Percentiles rank a stretch among this genome's conserved stretches.
Conservation (phyloP, 2,329 filamentous ascomycete species). For the Juglanconis sp. region DNA sequence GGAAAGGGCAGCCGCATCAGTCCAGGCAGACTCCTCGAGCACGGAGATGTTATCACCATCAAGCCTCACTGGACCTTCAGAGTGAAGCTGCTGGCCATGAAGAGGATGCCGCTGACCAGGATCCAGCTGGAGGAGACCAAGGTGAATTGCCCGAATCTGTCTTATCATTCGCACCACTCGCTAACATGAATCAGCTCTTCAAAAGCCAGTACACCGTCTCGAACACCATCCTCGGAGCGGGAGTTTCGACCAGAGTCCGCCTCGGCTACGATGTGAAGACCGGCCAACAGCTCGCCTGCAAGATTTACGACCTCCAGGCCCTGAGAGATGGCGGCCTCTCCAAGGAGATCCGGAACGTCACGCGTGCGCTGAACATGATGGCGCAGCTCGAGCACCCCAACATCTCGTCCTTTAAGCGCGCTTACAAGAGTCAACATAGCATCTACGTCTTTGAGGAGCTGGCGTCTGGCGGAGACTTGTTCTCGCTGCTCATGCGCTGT, state of each 20-base stretch:
- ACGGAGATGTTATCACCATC: conserved; percentile 47
- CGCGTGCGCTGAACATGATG: conserved; percentile 31
- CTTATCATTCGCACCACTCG: conserved; percentile 4
- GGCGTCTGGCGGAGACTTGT: conserved; percentile 52
- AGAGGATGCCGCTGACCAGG: conserved; percentile 19
- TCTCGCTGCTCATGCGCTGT: conserved; percentile 43
- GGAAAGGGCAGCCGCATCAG: conserved; percentile 29
- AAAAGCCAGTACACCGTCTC: conserved; percentile 45
- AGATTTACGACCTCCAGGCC: conserved; percentile 53
- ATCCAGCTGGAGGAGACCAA: conserved; percentile 32
- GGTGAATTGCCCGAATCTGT: conserved; percentile 23
- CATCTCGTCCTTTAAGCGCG: conserved; percentile 49
- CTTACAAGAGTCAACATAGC: conserved; percentile 45
- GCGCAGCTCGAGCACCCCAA: conserved; percentile 43
- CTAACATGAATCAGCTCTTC: conserved; percentile 38
- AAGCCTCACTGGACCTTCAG: conserved; percentile 34
- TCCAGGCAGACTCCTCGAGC: conserved; percentile 44
- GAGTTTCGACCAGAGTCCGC: conserved; percentile 51
- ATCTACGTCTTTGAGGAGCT: conserved; percentile 58
- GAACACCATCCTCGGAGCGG: conserved; percentile 49
- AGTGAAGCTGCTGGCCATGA: conserved; percentile 27
- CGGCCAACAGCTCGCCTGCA: conserved; percentile 64
- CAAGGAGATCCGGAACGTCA: conserved; percentile 21
- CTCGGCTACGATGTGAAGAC: conserved; percentile 50
- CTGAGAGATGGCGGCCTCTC: conserved; percentile 23